Base-by-base conservation (phyloP, 768 basidiomycete species). In the Tremella yokohamensis region DNA sequence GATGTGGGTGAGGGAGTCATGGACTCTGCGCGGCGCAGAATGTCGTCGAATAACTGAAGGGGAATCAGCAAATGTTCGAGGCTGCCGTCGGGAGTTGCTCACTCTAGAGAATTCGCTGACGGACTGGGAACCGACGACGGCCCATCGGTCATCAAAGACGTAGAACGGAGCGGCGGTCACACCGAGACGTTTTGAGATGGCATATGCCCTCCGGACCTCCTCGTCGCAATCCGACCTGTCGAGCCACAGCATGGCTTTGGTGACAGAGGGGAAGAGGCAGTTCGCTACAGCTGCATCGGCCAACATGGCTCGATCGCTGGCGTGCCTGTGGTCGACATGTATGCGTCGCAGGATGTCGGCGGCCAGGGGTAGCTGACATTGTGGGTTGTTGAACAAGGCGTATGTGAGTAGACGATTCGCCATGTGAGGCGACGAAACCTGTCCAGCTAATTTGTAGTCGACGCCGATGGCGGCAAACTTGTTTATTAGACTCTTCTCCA, bases 381-480 rank as follows among this genome's bases (percentile, higher is more conserved):
- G 40, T 1, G 69, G 65, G 22, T 39, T 26, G 13, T 48, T 45
- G 2, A 56, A 53, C 13, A 62, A 50, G 0, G 66, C 59, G 42
- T 61, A 59, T 2, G 69, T 62, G 18, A 60, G 57, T 0, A 67
- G 45, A 15, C 69, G 66, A 38, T 70, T 65, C 0, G 52, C 59
- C 2, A 63, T 40, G 44, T 67, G 69, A 4, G 65, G 54, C 15
- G 58, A 63, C 4, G 64, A 64, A 8, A 63, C 50, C 26, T 51
- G 40, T 13, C 58, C 42, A 8, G 6, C 42, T n/a, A 22, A 16
- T 8, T 45, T 45, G 42, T 22, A 18, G 22, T 19, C 52, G 37
- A 40, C 47, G 1, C 82, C 83, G 54, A 84, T 82, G 68, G 84
- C 81, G 37, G 80, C 77, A 1, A 80, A 81, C 79, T 83, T 84